Base-by-base conservation (phyloP, 768 basidiomycete genomes). In the Amanita thiersii region DNA sequence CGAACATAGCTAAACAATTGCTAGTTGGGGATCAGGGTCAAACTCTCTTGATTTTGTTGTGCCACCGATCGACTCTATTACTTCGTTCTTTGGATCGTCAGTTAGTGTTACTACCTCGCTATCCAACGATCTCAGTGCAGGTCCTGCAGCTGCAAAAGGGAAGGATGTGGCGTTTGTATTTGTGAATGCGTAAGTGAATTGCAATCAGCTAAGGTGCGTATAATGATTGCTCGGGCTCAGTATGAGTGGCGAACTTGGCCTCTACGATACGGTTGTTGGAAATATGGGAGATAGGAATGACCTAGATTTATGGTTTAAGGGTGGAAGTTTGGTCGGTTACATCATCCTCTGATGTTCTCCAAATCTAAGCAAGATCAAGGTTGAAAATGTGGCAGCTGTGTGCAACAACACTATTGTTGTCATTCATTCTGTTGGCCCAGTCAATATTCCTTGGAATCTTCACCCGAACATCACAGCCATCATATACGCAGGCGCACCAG, bases 381-480 rank as follows among this genome's bases (percentile, higher is more conserved):
- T 68, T 56, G 50, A 69, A 43, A 58, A 66, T 0, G 79, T 83
- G 3, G 87, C 90, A 0, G 67, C 74, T 4, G 70, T 75, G 0
- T 81, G 79, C 59, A 73, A 64, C 47, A 88, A 88, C 56, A 88
- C 85, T 3, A 72, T 92, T 40, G 91, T 89, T 18, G 74, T 93
- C 11, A 64, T 85, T 1, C 81, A 90, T 58, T 77, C 77, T 5
- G 83, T 88, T 23, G 89, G 89, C 3, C 80, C 83, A 0, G 72
- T 86, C 2, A 54, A 75, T n/a, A 73, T 90, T 58, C 54, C 68
- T 5, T 91, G 87, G 86, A 78, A 79, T 19, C 68, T 72, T 9
- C 72, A 91, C 46, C 77, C 85, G 2, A 91, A 91, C 46, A 72
- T 80, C 49, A 78, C 78, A 4, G 78, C 66, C 2, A 74, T 80